These are phyloP conservation scores for Phytophthora pisi DNA, from an alignment of 352 stramenopile species.

Conservation along the genomic window DNA sequence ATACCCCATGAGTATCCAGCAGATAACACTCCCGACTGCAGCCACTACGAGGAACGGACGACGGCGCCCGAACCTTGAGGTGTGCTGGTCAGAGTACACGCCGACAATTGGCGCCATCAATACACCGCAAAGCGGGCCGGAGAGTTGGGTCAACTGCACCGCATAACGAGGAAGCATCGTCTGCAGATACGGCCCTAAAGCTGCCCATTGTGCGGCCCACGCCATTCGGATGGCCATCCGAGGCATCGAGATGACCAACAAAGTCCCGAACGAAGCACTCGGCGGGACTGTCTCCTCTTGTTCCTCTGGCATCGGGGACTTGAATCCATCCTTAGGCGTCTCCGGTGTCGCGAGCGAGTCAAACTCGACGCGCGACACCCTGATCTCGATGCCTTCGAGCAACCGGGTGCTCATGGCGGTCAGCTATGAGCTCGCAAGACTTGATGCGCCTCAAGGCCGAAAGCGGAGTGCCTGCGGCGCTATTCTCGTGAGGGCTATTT, in stretches of 20 bases:
- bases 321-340: conserved; percentile 32
- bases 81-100: conserved; percentile 46
- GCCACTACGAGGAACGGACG: conserved; percentile 47
- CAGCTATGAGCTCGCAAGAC: not conserved
- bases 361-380: conserved; percentile 22
- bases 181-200: conserved; percentile 58
- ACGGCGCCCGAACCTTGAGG: conserved; percentile 43
- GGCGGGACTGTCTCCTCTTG: not conserved
- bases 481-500: conserved; percentile 16
- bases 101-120: conserved; percentile 55
- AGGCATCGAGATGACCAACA: conserved; percentile 59
- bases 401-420: conserved; percentile 19
- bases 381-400: conserved; percentile 16
- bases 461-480: conserved; percentile 4
- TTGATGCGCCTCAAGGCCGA: not conserved
- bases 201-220: conserved; percentile 64
- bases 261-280: conserved; percentile 32
- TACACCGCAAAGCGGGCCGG: conserved; percentile 53
- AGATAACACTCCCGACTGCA: conserved; percentile 42
- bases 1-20: conserved; percentile 62
- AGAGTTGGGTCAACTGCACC: conserved; percentile 62
- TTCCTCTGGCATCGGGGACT: conserved; percentile 33
- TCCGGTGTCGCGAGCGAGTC: conserved; percentile 30
- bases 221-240: conserved; percentile 67
- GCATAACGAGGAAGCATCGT: conserved; percentile 51